Conservation (phyloP, 306 rosid species). For the Arachis hypogaea region DNA sequence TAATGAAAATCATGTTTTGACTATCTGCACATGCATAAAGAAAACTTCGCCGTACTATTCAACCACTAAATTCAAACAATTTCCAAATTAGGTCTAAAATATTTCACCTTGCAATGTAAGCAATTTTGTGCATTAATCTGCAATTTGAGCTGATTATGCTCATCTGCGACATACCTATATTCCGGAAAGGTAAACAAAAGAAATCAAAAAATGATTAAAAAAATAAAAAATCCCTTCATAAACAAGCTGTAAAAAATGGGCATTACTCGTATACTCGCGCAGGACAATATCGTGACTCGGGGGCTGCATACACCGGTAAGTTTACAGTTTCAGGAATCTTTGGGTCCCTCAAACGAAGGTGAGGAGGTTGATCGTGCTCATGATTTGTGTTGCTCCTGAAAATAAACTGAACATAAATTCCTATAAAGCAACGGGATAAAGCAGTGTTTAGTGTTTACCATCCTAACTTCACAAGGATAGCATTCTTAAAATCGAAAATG, state of each 20-base stretch:
- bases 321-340: slow-evolving; percentile 75
- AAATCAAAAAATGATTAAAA: slow-evolving; percentile 25
- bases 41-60: too few species aligned
- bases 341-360: slow-evolving; percentile 77
- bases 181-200: slow-evolving; percentile 22
- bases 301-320: slow-evolving; percentile 80
- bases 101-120: slow-evolving; percentile 91
- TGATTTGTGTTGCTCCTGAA: slow-evolving; percentile 98
- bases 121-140: slow-evolving; percentile 96
- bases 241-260: slow-evolving; percentile 31
- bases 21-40: too few species aligned
- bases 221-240: slow-evolving; percentile 19
- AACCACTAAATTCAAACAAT: slow-evolving; percentile 10
- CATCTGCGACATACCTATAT: slow-evolving; percentile 70
- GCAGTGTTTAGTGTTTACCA: slow-evolving; percentile 10
- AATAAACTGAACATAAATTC: slow-evolving; percentile 30
- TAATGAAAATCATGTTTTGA: too few species aligned
- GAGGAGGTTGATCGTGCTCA: slow-evolving; percentile 95
- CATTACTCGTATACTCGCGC: slow-evolving; percentile 94
- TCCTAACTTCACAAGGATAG: background rate
- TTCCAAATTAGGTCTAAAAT: slow-evolving; percentile 6
- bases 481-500: background rate
- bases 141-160: slow-evolving; percentile 64
- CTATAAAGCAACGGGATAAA: slow-evolving; percentile 33
- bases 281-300: slow-evolving; percentile 90